phyloP scores from a whole-genome alignment of 2,329 filamentous ascomycete species.

The Pyricularia grisea region DNA sequence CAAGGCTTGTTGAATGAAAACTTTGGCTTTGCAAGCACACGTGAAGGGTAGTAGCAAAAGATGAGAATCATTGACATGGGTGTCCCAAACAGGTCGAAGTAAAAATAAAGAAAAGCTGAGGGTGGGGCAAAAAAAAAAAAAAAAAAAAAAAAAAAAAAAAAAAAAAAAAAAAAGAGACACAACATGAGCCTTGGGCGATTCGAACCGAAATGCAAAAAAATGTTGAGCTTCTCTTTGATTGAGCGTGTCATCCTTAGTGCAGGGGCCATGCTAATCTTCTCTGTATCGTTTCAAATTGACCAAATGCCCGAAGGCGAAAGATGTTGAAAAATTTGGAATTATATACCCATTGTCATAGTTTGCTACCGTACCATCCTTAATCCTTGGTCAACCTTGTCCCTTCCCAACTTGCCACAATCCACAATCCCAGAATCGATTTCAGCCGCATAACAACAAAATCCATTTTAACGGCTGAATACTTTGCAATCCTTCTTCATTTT shows the following conservation, averaged over 20 bases:
- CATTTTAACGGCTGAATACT: too few relatives aligned
- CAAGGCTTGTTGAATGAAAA: background rate
- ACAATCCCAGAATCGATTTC: too few relatives aligned
- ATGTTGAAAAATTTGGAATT: too few relatives aligned
- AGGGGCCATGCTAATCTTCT: slow-evolving; percentile 19
- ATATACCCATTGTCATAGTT: too few relatives aligned
- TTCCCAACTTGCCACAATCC: too few relatives aligned
- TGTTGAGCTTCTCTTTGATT: slow-evolving; percentile 55
- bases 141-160: background rate
- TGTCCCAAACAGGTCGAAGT: background rate
- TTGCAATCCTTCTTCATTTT: too few relatives aligned
- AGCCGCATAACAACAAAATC: too few relatives aligned
- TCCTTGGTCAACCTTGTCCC: too few relatives aligned
- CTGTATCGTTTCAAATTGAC: slow-evolving; percentile 19
- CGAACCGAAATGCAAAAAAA: slow-evolving; percentile 37
- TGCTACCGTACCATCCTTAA: too few relatives aligned
- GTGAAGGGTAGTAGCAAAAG: background rate
- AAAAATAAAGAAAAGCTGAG: too few relatives aligned
- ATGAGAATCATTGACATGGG: background rate
- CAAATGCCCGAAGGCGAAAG: slow-evolving; percentile 18
- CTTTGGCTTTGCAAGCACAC: background rate
- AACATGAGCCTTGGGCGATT: background rate
- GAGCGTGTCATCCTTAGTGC: slow-evolving; percentile 88
- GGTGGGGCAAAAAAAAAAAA: background rate
- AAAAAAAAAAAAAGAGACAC: background rate